These are phyloP conservation scores for Bipolaris zeicola DNA, from an alignment of 2,329 filamentous ascomycete genomes.

Conservation along the genomic window DNA sequence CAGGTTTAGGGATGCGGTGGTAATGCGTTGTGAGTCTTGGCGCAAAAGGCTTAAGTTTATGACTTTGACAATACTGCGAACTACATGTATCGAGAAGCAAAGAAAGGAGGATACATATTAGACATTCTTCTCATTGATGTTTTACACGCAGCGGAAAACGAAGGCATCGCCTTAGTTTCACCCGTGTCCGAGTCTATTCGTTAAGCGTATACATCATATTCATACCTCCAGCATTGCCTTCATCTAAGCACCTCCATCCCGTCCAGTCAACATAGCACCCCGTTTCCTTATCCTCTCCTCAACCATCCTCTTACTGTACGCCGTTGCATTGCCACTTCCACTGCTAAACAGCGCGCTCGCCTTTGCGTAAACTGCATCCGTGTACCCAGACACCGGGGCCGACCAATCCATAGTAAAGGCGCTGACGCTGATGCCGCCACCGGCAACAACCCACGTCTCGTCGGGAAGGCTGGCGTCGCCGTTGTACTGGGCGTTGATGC, in stretches of 20 bases:
- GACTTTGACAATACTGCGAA: too few relatives aligned
- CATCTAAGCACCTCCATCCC: constrained; percentile 4
- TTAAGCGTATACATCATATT: too few relatives aligned
- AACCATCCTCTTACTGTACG: constrained; percentile 27
- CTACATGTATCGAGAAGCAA: too few relatives aligned
- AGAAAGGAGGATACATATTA: too few relatives aligned
- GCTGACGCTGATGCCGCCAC: constrained; percentile 52
- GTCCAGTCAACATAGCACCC: constrained; percentile 13
- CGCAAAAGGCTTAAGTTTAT: constrained; percentile 21
- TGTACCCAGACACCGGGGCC: constrained; percentile 49
- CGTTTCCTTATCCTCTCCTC: constrained; percentile 26
- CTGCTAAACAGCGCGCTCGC: constrained; percentile 17
- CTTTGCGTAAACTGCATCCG: constrained; percentile 27
- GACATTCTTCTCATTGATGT: too few relatives aligned
- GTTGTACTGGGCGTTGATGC: constrained; percentile 58
- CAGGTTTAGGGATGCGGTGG: constrained; percentile 15
- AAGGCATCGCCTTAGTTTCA: too few relatives aligned
- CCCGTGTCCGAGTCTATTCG: too few relatives aligned
- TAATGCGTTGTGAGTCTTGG: constrained; percentile 21
- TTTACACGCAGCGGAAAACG: neutral
- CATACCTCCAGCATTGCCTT: too few relatives aligned
- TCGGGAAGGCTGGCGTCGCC: constrained; percentile 59
- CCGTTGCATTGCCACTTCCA: constrained; percentile 6
- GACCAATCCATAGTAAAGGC: constrained; percentile 60
- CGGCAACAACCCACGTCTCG: constrained; percentile 56